A percentile compares a stretch with the other conserved stretches of the same genome.
Conservation (phyloP, 805 yeast genomes). For the Starmerella stigmatis region DNA sequence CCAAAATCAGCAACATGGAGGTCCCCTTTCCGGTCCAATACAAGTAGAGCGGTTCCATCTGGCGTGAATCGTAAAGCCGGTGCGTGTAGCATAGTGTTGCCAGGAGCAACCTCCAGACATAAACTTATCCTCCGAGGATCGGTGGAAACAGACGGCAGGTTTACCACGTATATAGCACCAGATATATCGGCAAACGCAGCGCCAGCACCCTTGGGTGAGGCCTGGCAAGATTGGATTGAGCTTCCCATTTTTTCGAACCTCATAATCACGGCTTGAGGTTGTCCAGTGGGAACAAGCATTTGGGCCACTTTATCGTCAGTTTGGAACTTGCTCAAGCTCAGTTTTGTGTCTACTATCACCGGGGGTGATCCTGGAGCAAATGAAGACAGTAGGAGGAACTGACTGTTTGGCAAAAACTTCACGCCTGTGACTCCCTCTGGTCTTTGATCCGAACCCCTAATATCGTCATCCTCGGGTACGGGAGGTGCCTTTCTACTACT, state of each 20-base stretch:
- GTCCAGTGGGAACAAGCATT: slow-evolving; percentile 27
- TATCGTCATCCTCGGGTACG: slow-evolving; percentile 53
- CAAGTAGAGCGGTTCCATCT: slow-evolving; percentile 69
- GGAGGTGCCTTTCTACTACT: slow-evolving; percentile 48
- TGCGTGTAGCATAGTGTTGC: slow-evolving; percentile 60
- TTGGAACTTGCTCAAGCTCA: neutral
- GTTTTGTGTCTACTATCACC: slow-evolving; percentile 48
- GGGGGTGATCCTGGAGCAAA: slow-evolving; percentile 59
- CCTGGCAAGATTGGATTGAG: slow-evolving; percentile 57
- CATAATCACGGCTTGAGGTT: slow-evolving; percentile 50
- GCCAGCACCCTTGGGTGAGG: slow-evolving; percentile 81
- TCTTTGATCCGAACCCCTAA: slow-evolving; percentile 52
- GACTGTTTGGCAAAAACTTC: slow-evolving; percentile 55
- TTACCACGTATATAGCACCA: slow-evolving; percentile 62
- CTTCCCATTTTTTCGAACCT: slow-evolving; percentile 74
- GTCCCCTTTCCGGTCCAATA: slow-evolving; percentile 72
- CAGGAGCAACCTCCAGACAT: slow-evolving; percentile 69
- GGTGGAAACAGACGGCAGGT: slow-evolving; percentile 41
- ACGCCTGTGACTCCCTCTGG: slow-evolving; percentile 77
- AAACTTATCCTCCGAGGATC: slow-evolving; percentile 44
- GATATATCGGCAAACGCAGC: slow-evolving; percentile 69
- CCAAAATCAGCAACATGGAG: slow-evolving; percentile 77
- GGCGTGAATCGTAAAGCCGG: slow-evolving; percentile 67
- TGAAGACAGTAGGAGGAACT: slow-evolving; percentile 42
- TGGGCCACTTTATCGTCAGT: slow-evolving; percentile 4